phyloP scores from a whole-genome alignment of 2,329 filamentous ascomycete genomes.

The Zasmidium cellare region DNA sequence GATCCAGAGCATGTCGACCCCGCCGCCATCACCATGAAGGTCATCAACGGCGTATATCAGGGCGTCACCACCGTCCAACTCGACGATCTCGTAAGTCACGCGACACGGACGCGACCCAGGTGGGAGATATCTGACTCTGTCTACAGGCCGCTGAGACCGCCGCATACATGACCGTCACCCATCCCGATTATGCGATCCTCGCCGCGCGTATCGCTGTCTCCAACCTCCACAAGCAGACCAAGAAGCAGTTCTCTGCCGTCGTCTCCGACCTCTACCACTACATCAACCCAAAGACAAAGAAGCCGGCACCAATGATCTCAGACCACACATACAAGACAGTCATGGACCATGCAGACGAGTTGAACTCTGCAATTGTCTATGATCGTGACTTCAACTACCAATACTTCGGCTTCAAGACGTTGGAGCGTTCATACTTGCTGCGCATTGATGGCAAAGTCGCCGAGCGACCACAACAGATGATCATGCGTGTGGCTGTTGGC shows the following conservation, averaged over 20 bases:
- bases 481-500: conserved; percentile 97
- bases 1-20: conserved; percentile 95
- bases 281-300: conserved; percentile 88
- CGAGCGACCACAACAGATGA: conserved; percentile 98
- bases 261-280: conserved; percentile 93
- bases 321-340: conserved; percentile 86
- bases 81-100: conserved; percentile 80
- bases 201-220: conserved; percentile 98
- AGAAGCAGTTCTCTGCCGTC: conserved; percentile 99
- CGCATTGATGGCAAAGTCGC: conserved; percentile 95
- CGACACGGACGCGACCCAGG: conserved; percentile 5
- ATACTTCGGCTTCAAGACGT: conserved; percentile 99
- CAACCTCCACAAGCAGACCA: conserved; percentile 99
- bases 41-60: conserved; percentile 98
- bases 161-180: conserved; percentile 99
- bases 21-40: conserved; percentile 97
- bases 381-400: conserved; percentile 99
- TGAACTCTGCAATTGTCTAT: conserved; percentile 98
- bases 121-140: conserved; percentile 6
- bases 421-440: conserved; percentile 95
- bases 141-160: conserved; percentile 92
- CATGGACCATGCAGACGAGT: conserved; percentile 93
- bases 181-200: conserved; percentile 98
- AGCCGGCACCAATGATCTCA: conserved; percentile 89
- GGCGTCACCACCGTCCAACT: conserved; percentile 95